Evolutionary conservation across 1,139 yeast genomes (phyloP).

Genomic region (Suhomyces anneliseae): DNA sequence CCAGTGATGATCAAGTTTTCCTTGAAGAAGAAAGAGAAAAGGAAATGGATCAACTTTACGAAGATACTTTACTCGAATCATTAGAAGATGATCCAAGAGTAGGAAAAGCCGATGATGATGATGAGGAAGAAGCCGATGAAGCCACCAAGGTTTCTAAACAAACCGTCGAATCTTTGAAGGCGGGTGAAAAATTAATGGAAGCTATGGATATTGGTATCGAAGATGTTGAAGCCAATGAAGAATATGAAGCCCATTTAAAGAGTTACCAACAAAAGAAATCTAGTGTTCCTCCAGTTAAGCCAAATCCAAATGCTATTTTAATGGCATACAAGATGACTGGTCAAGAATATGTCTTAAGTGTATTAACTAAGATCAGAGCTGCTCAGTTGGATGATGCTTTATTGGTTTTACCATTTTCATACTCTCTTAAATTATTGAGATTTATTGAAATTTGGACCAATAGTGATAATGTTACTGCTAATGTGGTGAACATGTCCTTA

Average conservation of each 20-base stretch:
- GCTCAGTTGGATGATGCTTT: conserved; percentile 92
- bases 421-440: conserved; percentile 65
- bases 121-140: conserved; percentile 52
- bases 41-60: conserved; percentile 91
- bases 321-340: conserved; percentile 72
- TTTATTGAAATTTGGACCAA: conserved; percentile 78
- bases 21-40: conserved; percentile 94
- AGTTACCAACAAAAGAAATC: conserved; percentile 39
- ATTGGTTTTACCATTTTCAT: conserved; percentile 85
- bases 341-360: conserved; percentile 74
- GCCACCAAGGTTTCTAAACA: conserved; percentile 73
- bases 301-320: conserved; percentile 68
- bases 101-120: conserved; percentile 37
- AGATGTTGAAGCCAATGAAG: conserved; percentile 62
- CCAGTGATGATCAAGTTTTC: conserved; percentile 91
- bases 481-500: conserved; percentile 53
- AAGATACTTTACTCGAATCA: conserved; percentile 67
- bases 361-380: conserved; percentile 66
- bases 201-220: conserved; percentile 82
- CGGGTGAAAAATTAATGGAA: conserved; percentile 92
- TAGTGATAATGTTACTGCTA: conserved; percentile 41
- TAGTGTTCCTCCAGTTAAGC: conserved; percentile 53
- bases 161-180: conserved; percentile 87
- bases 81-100: conserved; percentile 56
- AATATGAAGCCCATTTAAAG: conserved; percentile 38